A percentile compares a stretch with the other conserved stretches of the same genome.
These are phyloP conservation scores for Fusarium incarnatum DNA, from an alignment of 2,329 filamentous ascomycete genomes.

Conservation along the genomic window DNA sequence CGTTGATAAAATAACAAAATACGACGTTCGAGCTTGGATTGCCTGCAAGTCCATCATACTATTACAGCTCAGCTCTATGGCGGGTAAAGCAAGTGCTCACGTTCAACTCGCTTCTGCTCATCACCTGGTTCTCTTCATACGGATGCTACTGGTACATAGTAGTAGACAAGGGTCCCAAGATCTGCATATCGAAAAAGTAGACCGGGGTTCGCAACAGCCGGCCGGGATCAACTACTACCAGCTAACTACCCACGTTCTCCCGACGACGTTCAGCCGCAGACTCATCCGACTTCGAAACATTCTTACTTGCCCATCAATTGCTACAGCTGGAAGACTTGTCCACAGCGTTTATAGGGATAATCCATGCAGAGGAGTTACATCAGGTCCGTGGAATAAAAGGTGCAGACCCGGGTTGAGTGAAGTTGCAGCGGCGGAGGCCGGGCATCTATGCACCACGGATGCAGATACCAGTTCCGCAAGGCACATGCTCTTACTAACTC, in stretches of 20 bases:
- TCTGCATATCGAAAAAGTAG: conserved; percentile 34
- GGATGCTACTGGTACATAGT: background rate
- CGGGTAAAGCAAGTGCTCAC: conserved; percentile 27
- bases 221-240: conserved; percentile 28
- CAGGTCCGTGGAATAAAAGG: conserved; percentile 5
- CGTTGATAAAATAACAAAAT: background rate
- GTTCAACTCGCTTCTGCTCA: conserved; percentile 4
- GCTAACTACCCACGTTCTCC: conserved; percentile 41
- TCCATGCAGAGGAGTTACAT: conserved; percentile 23
- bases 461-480: background rate
- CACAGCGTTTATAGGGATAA: conserved; percentile 24
- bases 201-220: conserved; percentile 36
- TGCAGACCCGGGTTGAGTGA: background rate
- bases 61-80: conserved; percentile 23
- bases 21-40: conserved; percentile 6
- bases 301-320: conserved; percentile 1
- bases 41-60: conserved; percentile 6
- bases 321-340: background rate
- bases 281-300: conserved; percentile 10
- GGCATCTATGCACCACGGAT: background rate
- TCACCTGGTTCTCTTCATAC: background rate
- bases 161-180: conserved; percentile 30
- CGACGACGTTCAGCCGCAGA: conserved; percentile 29
- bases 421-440: conserved; percentile 21
- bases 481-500: conserved; percentile 13